Evolutionary conservation across 371 early-diverging fungal genomes (phyloP).

Genomic region (Rhizomucor miehei): DNA sequence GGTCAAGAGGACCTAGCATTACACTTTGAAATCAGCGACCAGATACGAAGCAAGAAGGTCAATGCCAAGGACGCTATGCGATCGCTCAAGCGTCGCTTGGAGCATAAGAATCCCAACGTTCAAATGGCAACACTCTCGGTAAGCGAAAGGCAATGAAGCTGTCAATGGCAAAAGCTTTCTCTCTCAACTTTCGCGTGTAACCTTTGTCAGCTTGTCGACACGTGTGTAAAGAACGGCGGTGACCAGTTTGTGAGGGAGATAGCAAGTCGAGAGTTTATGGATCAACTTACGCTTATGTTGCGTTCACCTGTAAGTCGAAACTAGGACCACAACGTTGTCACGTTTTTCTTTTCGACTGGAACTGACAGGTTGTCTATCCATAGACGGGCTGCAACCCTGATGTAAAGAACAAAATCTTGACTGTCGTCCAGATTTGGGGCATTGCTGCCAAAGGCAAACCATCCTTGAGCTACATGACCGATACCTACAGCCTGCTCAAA

Average conservation of each 20-base stretch:
- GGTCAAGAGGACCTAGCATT: constrained; percentile 82
- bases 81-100: constrained; percentile 74
- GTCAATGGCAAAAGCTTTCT: too few species aligned
- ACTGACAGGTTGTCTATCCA: not conserved
- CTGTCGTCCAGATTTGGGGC: constrained; percentile 88
- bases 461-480: constrained; percentile 74
- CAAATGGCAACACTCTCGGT: constrained; percentile 86
- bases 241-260: constrained; percentile 85
- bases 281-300: constrained; percentile 72
- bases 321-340: constrained; percentile 11
- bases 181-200: too few species aligned
- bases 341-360: too few species aligned
- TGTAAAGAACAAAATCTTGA: constrained; percentile 71
- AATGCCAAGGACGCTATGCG: constrained; percentile 76
- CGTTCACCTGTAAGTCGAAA: constrained; percentile 55
- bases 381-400: constrained; percentile 59
- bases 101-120: constrained; percentile 91
- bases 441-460: constrained; percentile 73
- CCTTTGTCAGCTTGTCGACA: constrained; percentile 77
- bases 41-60: constrained; percentile 85
- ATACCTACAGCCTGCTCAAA: constrained; percentile 76
- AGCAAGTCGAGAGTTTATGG: constrained; percentile 88
- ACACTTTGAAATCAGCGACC: constrained; percentile 90
- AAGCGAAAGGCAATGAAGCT: too few species aligned
- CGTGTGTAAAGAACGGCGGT: constrained; percentile 95